Conservation (phyloP, 441 rosid species). For the Aleurites moluccanus region DNA sequence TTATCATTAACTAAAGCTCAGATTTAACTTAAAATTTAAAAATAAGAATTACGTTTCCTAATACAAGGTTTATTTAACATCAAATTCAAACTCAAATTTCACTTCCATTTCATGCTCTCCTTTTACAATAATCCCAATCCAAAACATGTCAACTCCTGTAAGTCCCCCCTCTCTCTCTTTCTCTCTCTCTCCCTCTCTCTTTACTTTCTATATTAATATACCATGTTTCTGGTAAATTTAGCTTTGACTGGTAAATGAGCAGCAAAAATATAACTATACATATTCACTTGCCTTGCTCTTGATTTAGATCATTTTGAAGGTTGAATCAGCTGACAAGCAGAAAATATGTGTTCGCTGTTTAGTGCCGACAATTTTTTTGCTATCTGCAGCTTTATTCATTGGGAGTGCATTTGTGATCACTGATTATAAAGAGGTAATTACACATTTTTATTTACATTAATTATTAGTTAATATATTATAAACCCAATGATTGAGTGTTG, state of each 20-base stretch:
- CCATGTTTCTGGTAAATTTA: no score
- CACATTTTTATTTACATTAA: no score
- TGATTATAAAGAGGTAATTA: slow-evolving; percentile 50
- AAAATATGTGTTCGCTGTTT: slow-evolving; percentile 34
- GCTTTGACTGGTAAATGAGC: no score
- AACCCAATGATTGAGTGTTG: no score
- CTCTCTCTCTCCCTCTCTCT: not conserved
- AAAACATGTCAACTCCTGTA: slow-evolving; percentile 6
- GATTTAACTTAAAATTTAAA: no score
- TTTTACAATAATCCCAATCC: not conserved
- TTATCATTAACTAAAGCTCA: no score
- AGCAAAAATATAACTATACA: no score
- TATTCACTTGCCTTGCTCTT: not conserved
- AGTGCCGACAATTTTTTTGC: slow-evolving; percentile 37
- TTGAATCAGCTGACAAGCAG: slow-evolving; percentile 34
- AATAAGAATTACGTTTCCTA: not conserved
- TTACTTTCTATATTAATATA: not conserved
- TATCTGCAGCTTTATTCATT: slow-evolving; percentile 48
- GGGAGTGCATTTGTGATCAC: slow-evolving; percentile 47
- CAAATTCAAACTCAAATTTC: not conserved
- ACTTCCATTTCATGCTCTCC: not conserved
- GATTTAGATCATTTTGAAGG: slow-evolving; percentile 15
- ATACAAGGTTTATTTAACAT: no score
- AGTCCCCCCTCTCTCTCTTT: not conserved
- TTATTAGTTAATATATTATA: no score